Percentiles rank a stretch among this genome's conserved stretches.
Conservation (phyloP, 2,329 filamentous ascomycete genomes). For the Boeremia exigua region DNA sequence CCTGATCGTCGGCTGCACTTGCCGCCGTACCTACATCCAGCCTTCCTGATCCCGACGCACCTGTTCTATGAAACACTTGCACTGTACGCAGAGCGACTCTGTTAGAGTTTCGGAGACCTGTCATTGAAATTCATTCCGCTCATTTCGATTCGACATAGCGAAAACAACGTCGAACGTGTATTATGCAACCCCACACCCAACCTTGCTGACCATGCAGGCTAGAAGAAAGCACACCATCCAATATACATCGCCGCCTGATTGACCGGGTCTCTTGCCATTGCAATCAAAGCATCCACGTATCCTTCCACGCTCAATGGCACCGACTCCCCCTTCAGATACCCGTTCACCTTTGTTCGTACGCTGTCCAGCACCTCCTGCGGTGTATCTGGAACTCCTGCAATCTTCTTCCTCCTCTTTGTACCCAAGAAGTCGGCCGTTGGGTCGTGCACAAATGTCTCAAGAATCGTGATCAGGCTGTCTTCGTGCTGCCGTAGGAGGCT, state of each 20-base stretch:
- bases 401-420: constrained; percentile 66
- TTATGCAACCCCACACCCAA: background rate
- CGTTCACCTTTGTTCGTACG: constrained; percentile 84
- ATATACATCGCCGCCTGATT: constrained; percentile 96
- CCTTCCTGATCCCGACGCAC: background rate
- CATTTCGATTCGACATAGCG: no score
- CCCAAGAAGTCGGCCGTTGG: constrained; percentile 90
- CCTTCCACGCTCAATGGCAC: constrained; percentile 95
- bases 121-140: no score
- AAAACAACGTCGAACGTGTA: background rate
- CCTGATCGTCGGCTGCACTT: constrained; percentile 1
- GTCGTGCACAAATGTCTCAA: constrained; percentile 97
- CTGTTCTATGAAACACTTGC: no score
- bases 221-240: constrained; percentile 82
- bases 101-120: no score
- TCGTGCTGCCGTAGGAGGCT: constrained; percentile 85
- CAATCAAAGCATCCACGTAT: constrained; percentile 94
- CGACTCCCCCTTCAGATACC: constrained; percentile 82
- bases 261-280: constrained; percentile 78
- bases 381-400: constrained; percentile 66
- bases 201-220: background rate
- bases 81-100: no score
- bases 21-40: background rate
- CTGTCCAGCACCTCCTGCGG: constrained; percentile 85
- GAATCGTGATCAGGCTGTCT: constrained; percentile 94